Conservation (phyloP, 2,329 filamentous ascomycete genomes). For the Zymoseptoria ardabiliae region DNA sequence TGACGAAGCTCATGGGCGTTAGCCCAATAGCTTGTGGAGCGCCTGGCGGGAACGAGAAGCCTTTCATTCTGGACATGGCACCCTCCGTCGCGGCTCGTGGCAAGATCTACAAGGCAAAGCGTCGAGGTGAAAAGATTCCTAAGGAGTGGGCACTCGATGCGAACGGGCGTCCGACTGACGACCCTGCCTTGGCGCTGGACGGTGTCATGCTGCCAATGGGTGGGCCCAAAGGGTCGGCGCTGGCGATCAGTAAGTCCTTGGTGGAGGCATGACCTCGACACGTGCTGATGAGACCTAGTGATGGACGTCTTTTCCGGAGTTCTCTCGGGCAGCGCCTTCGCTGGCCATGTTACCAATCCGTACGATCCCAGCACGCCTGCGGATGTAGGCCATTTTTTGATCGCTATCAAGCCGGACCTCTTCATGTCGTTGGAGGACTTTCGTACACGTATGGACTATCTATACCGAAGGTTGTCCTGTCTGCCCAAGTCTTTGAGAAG, state of each 20-base stretch:
- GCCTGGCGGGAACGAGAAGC: conserved; percentile 51
- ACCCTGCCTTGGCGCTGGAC: conserved; percentile 62
- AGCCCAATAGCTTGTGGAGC: conserved; percentile 70
- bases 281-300: conserved; percentile 9
- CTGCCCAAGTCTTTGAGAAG: too few relatives aligned
- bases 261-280: background rate
- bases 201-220: conserved; percentile 84
- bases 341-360: conserved; percentile 66
- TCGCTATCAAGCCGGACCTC: conserved; percentile 32
- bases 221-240: conserved; percentile 69
- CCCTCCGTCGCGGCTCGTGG: conserved; percentile 62
- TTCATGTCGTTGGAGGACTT: conserved; percentile 31
- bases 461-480: too few relatives aligned
- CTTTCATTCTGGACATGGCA: conserved; percentile 72
- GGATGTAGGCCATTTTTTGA: conserved; percentile 32
- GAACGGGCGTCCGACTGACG: conserved; percentile 47
- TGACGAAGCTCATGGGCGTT: conserved; percentile 62
- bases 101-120: conserved; percentile 63
- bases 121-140: conserved; percentile 63
- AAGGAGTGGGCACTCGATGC: conserved; percentile 67
- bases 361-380: conserved; percentile 55
- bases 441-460: conserved; percentile 46
- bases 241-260: conserved; percentile 51
- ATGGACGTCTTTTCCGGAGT: conserved; percentile 86
- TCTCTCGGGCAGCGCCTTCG: conserved; percentile 69